Conservation (phyloP, 805 yeast genomes). For the Diddensiella santjacobensis region DNA sequence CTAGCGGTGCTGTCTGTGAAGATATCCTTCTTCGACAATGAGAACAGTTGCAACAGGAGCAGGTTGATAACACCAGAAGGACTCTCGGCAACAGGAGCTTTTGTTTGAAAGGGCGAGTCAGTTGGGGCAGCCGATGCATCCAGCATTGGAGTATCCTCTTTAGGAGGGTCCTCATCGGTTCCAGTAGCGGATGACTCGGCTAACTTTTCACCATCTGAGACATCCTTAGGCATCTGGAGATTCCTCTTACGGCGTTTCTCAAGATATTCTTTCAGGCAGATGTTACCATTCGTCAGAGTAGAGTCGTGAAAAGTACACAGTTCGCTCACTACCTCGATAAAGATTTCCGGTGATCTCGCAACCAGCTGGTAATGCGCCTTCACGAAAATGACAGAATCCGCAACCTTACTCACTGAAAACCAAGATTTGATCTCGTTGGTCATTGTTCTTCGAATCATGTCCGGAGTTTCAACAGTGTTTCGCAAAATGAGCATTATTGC, state of each 20-base stretch:
- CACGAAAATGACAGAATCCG: slow-evolving; percentile 32
- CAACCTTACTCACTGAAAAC: slow-evolving; percentile 28
- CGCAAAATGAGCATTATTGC: slow-evolving; percentile 55
- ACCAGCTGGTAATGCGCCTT: slow-evolving; percentile 21
- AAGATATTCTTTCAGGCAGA: slow-evolving; percentile 25
- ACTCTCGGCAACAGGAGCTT: slow-evolving; percentile 11
- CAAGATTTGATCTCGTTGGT: slow-evolving; percentile 47
- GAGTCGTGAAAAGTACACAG: slow-evolving; percentile 26
- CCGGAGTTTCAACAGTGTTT: slow-evolving; percentile 63
- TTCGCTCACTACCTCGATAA: slow-evolving; percentile 39
- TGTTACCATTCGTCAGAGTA: slow-evolving; percentile 18
- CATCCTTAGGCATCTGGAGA: slow-evolving; percentile 5
- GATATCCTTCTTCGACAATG: slow-evolving; percentile 37
- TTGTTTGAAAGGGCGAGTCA: background rate
- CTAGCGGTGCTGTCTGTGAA: slow-evolving; percentile 31
- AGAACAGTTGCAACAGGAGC: slow-evolving; percentile 63
- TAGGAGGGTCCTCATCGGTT: slow-evolving; percentile 2
- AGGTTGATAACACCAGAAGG: slow-evolving; percentile 59
- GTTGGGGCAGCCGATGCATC: slow-evolving; percentile 7
- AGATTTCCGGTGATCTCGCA: slow-evolving; percentile 47
- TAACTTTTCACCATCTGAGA: slow-evolving; percentile 14
- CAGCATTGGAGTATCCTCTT: slow-evolving; percentile 4
- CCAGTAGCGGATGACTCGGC: slow-evolving; percentile 12
- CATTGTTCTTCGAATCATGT: slow-evolving; percentile 47
- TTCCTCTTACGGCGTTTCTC: slow-evolving; percentile 13